A percentile compares a stretch with the other conserved stretches of the same genome.
Conservation (phyloP, 129 eudicot genomes). For the Gnaphalium uliginosum region DNA sequence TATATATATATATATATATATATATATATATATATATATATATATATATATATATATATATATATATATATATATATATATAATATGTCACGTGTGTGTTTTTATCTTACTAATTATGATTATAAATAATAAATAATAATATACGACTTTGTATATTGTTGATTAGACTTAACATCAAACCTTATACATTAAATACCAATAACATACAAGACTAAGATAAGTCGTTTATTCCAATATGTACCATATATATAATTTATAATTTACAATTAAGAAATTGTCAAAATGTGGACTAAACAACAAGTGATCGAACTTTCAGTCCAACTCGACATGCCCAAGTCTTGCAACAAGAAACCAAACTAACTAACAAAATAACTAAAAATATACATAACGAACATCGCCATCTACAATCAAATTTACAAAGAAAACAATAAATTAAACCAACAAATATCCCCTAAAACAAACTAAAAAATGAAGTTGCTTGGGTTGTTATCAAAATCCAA, state of each 20-base stretch:
- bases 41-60: too few relatives aligned
- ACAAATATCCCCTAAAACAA: slow-evolving; percentile 20
- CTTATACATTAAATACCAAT: too few relatives aligned
- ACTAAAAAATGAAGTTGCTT: slow-evolving; percentile 28
- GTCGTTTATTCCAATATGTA: neutral
- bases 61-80: too few relatives aligned
- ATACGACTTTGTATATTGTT: too few relatives aligned
- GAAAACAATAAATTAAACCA: neutral
- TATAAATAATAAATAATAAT: too few relatives aligned
- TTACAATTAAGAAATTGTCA: slow-evolving; percentile 20
- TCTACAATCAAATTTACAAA: neutral
- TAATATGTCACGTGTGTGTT: too few relatives aligned
- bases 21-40: too few relatives aligned
- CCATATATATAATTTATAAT: too few relatives aligned
- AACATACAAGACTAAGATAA: too few relatives aligned
- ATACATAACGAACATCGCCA: slow-evolving; percentile 7
- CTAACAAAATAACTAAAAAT: slow-evolving; percentile 8
- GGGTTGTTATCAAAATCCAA: slow-evolving; percentile 10
- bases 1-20: too few relatives aligned
- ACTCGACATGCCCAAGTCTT: slow-evolving; percentile 23
- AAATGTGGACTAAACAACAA: slow-evolving; percentile 14
- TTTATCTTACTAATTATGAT: too few relatives aligned
- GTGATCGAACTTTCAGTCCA: slow-evolving; percentile 32
- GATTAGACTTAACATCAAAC: too few relatives aligned
- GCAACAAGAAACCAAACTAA: neutral